Conservation (phyloP, 345 rosid genomes). For the Syzygium aqueum region DNA sequence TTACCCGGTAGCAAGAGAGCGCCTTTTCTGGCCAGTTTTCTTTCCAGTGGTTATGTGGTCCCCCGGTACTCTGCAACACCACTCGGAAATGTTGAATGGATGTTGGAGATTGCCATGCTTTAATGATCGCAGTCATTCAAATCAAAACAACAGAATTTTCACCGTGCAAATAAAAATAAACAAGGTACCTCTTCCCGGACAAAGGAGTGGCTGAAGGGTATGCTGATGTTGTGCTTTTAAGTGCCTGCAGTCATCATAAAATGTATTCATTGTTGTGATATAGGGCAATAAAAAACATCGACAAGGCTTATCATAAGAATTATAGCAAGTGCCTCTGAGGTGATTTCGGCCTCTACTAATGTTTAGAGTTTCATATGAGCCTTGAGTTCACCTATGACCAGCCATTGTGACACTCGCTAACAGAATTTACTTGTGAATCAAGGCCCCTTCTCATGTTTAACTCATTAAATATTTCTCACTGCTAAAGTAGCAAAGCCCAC, state of each 20-base stretch:
- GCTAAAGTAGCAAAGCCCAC: constrained; percentile 25
- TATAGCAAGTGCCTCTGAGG: background rate
- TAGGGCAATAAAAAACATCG: background rate
- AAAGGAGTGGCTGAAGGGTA: constrained; percentile 42
- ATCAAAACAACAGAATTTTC: constrained; percentile 11
- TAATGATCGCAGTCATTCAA: background rate
- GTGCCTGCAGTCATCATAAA: constrained; percentile 26
- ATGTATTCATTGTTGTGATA: background rate
- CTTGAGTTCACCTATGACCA: background rate
- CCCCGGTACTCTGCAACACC: constrained; percentile 32
- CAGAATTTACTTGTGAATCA: background rate
- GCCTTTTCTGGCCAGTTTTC: constrained; percentile 59
- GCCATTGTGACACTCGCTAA: background rate
- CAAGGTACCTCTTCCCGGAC: constrained; percentile 32
- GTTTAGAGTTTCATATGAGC: background rate
- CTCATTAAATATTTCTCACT: constrained; percentile 16
- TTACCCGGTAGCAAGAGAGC: constrained; percentile 73
- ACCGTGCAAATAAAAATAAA: background rate
- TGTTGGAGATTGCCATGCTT: background rate
- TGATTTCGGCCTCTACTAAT: background rate
- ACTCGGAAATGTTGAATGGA: background rate
- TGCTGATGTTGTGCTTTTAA: constrained; percentile 15
- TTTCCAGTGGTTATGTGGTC: constrained; percentile 32
- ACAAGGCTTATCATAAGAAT: background rate
- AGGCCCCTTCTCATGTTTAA: constrained; percentile 4